phyloP scores from a whole-genome alignment of 805 yeast genomes.

The Metschnikowia reukaufii region DNA sequence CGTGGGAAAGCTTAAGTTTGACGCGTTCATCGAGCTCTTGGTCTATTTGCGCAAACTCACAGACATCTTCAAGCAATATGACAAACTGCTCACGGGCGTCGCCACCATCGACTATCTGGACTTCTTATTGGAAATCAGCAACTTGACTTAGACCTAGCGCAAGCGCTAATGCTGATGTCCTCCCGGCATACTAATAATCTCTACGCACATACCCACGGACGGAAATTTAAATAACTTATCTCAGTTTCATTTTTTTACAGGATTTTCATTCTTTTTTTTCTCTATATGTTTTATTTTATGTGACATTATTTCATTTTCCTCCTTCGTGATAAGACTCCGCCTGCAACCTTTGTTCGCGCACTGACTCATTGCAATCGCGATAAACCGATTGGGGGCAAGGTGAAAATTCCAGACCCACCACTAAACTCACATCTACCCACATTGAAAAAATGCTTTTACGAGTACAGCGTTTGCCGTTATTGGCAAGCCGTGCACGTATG shows the following conservation, averaged over 20 bases:
- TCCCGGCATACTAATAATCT: too few relatives aligned
- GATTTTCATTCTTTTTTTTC: neutral
- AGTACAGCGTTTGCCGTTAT: slow-evolving; percentile 3
- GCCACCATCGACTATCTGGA: slow-evolving; percentile 67
- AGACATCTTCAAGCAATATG: slow-evolving; percentile 75
- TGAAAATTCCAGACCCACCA: neutral
- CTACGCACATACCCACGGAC: too few relatives aligned
- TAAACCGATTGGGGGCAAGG: neutral
- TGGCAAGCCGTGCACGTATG: neutral
- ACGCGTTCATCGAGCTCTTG: slow-evolving; percentile 76
- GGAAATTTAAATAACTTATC: neutral
- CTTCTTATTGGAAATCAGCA: slow-evolving; percentile 55
- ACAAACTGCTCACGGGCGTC: slow-evolving; percentile 69
- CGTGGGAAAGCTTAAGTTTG: slow-evolving; percentile 61
- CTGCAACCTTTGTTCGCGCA: too few relatives aligned
- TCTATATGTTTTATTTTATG: too few relatives aligned
- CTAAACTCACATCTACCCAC: neutral
- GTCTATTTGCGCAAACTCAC: slow-evolving; percentile 76
- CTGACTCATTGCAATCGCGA: slow-evolving; percentile 8
- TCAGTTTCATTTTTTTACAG: neutral
- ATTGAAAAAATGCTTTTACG: slow-evolving; percentile 4
- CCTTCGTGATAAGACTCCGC: too few relatives aligned
- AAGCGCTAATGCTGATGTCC: neutral
- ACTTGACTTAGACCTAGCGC: slow-evolving; percentile 18
- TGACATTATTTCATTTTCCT: too few relatives aligned